Evolutionary conservation across 106 monocot species (phyloP).

Genomic region (Vanilla planifolia): DNA sequence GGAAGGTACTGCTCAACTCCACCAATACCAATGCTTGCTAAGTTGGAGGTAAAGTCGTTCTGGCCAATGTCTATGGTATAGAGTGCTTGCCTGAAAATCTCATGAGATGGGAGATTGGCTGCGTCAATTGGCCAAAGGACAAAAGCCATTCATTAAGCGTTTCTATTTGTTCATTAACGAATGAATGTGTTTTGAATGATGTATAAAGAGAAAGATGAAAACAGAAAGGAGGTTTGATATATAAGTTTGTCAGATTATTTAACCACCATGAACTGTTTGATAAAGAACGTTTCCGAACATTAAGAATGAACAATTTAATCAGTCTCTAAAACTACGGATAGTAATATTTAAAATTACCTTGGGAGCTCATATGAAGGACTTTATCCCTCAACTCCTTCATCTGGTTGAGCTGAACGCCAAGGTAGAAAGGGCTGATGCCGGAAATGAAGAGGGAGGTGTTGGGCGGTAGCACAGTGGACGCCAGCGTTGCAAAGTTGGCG

Average conservation of each 20-base stretch:
- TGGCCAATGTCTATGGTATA: constrained; percentile 81
- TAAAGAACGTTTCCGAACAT: no score
- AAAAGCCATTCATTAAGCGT: no score
- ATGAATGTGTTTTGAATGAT: no score
- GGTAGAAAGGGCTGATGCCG: constrained; percentile 61
- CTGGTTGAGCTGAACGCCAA: constrained; percentile 68
- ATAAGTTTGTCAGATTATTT: no score
- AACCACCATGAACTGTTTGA: no score
- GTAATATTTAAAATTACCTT: no score
- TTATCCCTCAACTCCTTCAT: constrained; percentile 41
- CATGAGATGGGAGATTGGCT: constrained; percentile 36
- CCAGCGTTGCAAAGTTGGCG: constrained; percentile 28
- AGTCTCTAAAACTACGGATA: no score
- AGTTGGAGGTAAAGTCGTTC: constrained; percentile 75
- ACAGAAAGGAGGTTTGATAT: no score
- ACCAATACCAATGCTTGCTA: constrained; percentile 27
- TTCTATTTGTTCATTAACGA: no score
- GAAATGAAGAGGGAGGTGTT: constrained; percentile 68
- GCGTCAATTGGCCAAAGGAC: background rate
- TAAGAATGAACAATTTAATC: no score
- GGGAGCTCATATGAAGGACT: constrained; percentile 10
- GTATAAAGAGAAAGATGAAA: no score
- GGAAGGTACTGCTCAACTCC: constrained; percentile 51
- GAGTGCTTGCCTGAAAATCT: constrained; percentile 38
- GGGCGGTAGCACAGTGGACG: constrained; percentile 62